phyloP scores from a whole-genome alignment of 2,329 filamentous ascomycete genomes.

The Colletotrichum sp. region DNA sequence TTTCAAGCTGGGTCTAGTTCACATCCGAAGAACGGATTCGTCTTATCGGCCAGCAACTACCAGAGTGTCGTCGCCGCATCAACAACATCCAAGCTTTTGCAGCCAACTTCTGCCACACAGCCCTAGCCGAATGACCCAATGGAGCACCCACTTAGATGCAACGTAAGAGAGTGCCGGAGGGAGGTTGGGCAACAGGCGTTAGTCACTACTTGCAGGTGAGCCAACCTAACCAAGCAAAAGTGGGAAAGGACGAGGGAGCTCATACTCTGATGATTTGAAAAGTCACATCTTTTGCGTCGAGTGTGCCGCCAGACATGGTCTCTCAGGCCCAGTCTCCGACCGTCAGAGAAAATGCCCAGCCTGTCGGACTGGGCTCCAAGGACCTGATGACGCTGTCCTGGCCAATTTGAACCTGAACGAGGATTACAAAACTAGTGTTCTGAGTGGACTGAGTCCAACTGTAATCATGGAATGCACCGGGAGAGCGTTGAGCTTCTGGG shows the following conservation, averaged over 20 bases:
- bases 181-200: conserved; percentile 75
- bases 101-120: not conserved
- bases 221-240: not conserved
- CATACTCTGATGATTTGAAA: not conserved
- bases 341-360: conserved; percentile 71
- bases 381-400: conserved; percentile 76
- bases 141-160: conserved; percentile 81
- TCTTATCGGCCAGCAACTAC: not conserved
- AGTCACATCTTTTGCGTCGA: conserved; percentile 80
- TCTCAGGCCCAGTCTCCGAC: conserved; percentile 60
- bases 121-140: conserved; percentile 45
- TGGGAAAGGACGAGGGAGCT: not conserved
- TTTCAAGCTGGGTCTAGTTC: not conserved
- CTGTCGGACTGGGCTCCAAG: conserved; percentile 71
- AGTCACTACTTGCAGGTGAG: conserved; percentile 86
- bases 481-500: conserved; percentile 82
- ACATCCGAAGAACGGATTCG: not conserved
- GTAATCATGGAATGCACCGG: conserved; percentile 87
- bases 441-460: conserved; percentile 82
- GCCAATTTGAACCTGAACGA: conserved; percentile 79
- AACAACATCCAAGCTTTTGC: not conserved
- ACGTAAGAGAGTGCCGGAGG: conserved; percentile 76
- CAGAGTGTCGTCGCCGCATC: not conserved
- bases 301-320: conserved; percentile 70
- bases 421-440: conserved; percentile 86